Percentiles rank a stretch among this genome's conserved stretches.
These are phyloP conservation scores for Tetrahymena malaccensis DNA, from an alignment of 73 alveolate species.

Conservation along the genomic window DNA sequence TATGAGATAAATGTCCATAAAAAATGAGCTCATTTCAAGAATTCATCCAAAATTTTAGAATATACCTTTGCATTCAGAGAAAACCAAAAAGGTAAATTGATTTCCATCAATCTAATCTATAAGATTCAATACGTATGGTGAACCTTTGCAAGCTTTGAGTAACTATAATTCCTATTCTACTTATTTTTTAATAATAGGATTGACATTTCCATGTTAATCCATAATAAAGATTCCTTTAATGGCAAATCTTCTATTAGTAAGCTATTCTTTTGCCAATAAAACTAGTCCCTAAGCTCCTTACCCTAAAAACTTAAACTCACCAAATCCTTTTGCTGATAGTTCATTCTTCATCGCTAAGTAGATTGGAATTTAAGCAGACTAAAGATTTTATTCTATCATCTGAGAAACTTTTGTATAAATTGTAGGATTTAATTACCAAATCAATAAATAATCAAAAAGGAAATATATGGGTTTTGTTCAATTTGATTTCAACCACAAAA, in stretches of 20 bases:
- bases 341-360: neutral
- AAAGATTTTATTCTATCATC: neutral
- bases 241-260: neutral
- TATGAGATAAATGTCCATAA: neutral
- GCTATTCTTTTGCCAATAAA: neutral
- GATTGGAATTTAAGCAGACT: neutral
- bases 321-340: neutral
- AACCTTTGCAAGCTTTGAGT: neutral
- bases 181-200: neutral
- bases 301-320: neutral
- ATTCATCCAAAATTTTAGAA: no score
- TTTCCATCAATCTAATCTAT: no score
- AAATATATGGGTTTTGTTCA: no score
- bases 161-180: neutral
- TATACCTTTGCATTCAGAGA: no score
- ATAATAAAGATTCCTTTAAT: neutral
- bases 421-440: neutral
- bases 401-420: neutral
- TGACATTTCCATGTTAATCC: neutral
- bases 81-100: no score
- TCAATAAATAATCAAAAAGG: no score
- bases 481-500: no score
- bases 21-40: neutral
- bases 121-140: neutral
- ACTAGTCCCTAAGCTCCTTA: neutral